Evolutionary conservation across 1,284 basidiomycete species (phyloP), one percentile per base, ranked within the genome.

Genomic region (Pseudozyma sp.): DNA sequence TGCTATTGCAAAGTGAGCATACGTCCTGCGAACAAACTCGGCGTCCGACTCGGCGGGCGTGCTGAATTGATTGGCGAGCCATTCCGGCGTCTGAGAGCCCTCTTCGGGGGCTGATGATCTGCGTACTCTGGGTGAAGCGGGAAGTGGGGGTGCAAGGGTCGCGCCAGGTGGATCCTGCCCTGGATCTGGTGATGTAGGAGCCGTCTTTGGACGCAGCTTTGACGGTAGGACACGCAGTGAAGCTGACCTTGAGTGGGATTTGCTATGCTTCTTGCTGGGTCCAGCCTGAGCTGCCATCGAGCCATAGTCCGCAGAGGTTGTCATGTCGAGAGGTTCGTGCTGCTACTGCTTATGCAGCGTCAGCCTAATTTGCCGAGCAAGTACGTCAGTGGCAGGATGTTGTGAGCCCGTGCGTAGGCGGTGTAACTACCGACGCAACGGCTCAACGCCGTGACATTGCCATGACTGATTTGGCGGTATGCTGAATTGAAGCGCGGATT

Each of bases 11-110:
- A 82, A 84, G 54, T 83, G 75, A 2, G 68, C 75, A 45, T 84
- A 84, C 0, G 78, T 81, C 31, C 66, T 65, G 19, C 81, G 75
- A 14, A 84, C 68, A 35, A 77, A 78, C 30, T 73, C 79, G 40
- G 73, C 78, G 33, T 82, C 80, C 7, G 72, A 63, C 46, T 81
- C 75, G 29, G 52, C 58, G 4, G 72, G 72, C 5, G 55, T 48
- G 45, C 30, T 48, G 42, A 72, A 72, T 3, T 63, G 54, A 17
- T 72, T 59, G 40, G 58, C 45, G 5, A 51, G 54, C 57, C 54
- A 66, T 33, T 58, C 56, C 1, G 64, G 59, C 3, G 53, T 54
- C 9, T 48, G 48, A 7, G 52, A 34, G 5, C 55, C 56, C 30
- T 72, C 69, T 53, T 68, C 55, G 14, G 64, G 69, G 7, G 69